Base-by-base conservation (phyloP, 768 basidiomycete genomes). In the Coprinellus micaceus region DNA sequence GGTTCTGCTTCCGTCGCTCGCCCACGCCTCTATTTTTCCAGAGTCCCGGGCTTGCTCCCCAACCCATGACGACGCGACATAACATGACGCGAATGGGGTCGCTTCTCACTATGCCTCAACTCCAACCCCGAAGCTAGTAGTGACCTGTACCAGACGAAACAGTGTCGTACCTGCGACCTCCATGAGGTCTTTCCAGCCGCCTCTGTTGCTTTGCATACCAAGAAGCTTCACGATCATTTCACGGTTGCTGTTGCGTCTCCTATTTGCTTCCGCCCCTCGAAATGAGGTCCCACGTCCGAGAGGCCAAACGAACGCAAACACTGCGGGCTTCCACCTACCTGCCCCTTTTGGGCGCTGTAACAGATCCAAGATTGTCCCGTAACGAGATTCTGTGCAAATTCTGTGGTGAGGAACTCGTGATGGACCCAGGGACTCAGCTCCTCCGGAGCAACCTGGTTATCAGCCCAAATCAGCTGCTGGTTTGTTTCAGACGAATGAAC, bases 181-280 rank as follows among this genome's bases (percentile, higher is more conserved):
- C 33, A 33, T 33, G 33, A 21, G 40, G 36, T 37, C 36, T 17
- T 37, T 17, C 9, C 36, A 17, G 17, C 36, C 36, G n/a, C n/a
- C 33, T 33, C 19, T 19, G 40, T 43, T 21, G 40, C 40, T 43
- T 43, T 43, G 40, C 40, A 43, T 43, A 43, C 15, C 40, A 43
- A 43, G 40, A 17, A n/a, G 47, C n/a, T 48, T 30, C 25, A 28
- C 17, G 47, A 28, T 48, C 47, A 29, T 29, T 48, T 29, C 26
- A 13, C 47, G 25, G 25, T 48, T 48, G 47, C 47, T 48, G 47
- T 48, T 48, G 21, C 47, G 47, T 21, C 19, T 13, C 24, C 15
- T n/a, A 26, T 48, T 29, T 28, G 47, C 49, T 51, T 51, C 49
- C 49, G 49, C 49, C 30, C 29, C 30, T 36, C 17, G 49, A 51